Conservation (phyloP, 768 basidiomycete species). For the Lentinula sp. region DNA sequence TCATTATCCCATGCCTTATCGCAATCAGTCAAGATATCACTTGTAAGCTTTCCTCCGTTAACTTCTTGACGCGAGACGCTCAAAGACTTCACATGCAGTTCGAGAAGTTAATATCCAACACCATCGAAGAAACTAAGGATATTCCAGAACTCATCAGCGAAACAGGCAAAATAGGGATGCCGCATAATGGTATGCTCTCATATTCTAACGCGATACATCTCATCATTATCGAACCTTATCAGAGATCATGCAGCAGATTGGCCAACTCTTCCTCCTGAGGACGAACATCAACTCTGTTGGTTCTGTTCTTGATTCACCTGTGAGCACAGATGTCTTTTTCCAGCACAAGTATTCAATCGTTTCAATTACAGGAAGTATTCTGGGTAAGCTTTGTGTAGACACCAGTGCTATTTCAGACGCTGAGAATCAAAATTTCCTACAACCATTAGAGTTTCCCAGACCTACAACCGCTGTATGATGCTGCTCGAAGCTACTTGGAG, state of each 20-base stretch:
- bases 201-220: not conserved
- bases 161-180: constrained; percentile 91
- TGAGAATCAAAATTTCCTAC: not conserved
- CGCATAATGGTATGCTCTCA: constrained; percentile 57
- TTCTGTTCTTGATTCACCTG: constrained; percentile 93
- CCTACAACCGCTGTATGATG: constrained; percentile 91
- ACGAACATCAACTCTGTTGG: constrained; percentile 96
- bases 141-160: constrained; percentile 91
- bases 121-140: constrained; percentile 95
- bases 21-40: constrained; percentile 95
- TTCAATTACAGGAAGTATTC: constrained; percentile 77
- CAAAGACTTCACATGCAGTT: constrained; percentile 42
- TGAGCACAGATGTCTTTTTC: constrained; percentile 31
- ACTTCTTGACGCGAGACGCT: not conserved
- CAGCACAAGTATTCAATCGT: not conserved
- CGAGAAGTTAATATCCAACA: constrained; percentile 86
- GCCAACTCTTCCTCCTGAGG: constrained; percentile 86
- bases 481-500: constrained; percentile 90
- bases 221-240: constrained; percentile 7
- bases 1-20: constrained; percentile 92
- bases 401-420: not conserved
- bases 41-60: constrained; percentile 39
- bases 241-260: constrained; percentile 98
- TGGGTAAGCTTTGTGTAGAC: constrained; percentile 53
- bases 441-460: constrained; percentile 78